Evolutionary conservation across 2,329 filamentous ascomycete genomes (phyloP), one percentile per base, ranked within the genome.

Genomic region (Pseudohalonectria lignicola): DNA sequence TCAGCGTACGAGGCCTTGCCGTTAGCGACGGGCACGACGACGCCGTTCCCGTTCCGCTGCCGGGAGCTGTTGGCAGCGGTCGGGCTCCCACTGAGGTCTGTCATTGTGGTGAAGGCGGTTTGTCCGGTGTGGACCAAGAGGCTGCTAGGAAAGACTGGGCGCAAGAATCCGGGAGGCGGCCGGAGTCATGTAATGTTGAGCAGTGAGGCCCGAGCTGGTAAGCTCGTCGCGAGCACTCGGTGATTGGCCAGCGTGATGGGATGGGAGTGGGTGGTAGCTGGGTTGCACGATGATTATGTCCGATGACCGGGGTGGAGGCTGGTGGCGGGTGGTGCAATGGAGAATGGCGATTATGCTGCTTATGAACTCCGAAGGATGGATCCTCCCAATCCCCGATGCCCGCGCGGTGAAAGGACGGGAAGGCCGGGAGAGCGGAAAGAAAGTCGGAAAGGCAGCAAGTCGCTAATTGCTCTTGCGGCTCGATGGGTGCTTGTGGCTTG

Each of bases 1-100:
- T 86, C 80, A 47, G 86, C 77, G 58, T 84, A 87, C 40, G 81
- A 79, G 54, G 72, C 61, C 48, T 69, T 68, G 62, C 73, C 72
- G 50, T 79, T 79, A 47, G 59, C 48, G 37, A 67, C 55, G 37
- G 73, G 69, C 37, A 74, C 69, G 35, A 64, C 64, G 51, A 64
- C 61, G 54, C 66, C 64, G 48, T 62, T 67, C 34, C 41, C 43
- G 34, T 40, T 41, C 16, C 38, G 38, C 11, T 39, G 34, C 39
- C 51, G 50, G 36, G 41, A 29, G 48, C 52, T 51, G 53, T 62
- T 59, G 46, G 61, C 61, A 41, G 13, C 15, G 20, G 20, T 10
- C 8, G 16, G 3, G 32, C n/a, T n/a, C n/a, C n/a, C n/a, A n/a
- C n/a, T n/a, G n/a, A n/a, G n/a, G n/a, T n/a, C n/a, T n/a, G n/a